Conservation (phyloP, 1,284 basidiomycete genomes). For the Uromyces viciae-fabae region DNA sequence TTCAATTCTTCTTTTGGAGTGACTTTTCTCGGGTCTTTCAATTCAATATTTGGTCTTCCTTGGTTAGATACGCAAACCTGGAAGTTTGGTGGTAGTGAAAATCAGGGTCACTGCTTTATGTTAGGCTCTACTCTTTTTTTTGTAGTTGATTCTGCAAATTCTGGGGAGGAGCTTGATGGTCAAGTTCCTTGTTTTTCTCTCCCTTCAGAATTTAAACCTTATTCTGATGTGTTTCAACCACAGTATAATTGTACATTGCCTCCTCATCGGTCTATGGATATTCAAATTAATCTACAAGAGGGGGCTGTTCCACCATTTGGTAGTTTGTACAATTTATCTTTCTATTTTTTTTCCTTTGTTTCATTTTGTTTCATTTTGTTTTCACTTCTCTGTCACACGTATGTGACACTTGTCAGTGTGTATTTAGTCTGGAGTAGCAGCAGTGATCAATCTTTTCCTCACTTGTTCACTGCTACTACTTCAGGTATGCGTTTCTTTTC, state of each 20-base stretch:
- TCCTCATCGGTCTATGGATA: not conserved
- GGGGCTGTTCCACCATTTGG: conserved; percentile 4
- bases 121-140: not conserved
- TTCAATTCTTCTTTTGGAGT: not conserved
- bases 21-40: not conserved
- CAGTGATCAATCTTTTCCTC: not conserved
- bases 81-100: not conserved
- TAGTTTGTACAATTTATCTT: not conserved
- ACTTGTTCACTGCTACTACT: not conserved
- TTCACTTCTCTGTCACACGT: not conserved
- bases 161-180: too few relatives aligned
- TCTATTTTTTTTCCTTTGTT: not conserved
- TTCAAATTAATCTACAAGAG: not conserved
- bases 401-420: too few relatives aligned
- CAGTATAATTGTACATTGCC: conserved; percentile 6
- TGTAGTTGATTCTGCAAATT: too few relatives aligned
- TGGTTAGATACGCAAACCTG: not conserved
- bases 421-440: too few relatives aligned
- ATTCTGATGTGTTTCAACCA: not conserved
- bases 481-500: not conserved
- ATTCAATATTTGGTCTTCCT: not conserved
- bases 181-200: not conserved
- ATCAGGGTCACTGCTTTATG: not conserved
- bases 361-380: not conserved
- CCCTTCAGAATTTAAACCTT: not conserved